A percentile compares a stretch with the other conserved stretches of the same genome.
Conservation (phyloP, 2,329 filamentous ascomycete genomes). For the Claviceps capensis region DNA sequence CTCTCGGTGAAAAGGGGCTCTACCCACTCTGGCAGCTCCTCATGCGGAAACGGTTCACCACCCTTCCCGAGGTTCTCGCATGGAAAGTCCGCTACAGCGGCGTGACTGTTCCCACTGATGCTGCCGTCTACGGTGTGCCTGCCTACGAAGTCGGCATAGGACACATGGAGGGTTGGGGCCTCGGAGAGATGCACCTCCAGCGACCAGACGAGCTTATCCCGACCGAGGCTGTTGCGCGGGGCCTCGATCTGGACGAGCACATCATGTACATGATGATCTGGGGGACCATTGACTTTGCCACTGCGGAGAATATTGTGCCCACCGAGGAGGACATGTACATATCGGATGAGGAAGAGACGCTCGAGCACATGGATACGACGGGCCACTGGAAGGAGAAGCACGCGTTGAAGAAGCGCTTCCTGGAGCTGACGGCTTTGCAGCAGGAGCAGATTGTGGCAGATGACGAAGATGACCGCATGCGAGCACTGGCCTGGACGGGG, state of each 20-base stretch:
- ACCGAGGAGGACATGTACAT: conserved; percentile 37
- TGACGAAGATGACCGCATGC: conserved; percentile 21
- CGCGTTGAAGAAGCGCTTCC: conserved; percentile 30
- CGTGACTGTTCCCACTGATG: conserved; percentile 8
- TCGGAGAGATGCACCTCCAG: conserved; percentile 29
- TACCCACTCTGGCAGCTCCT: conserved; percentile 47
- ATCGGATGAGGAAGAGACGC: conserved; percentile 28
- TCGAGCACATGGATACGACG: conserved; percentile 18
- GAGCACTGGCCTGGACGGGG: conserved; percentile 20
- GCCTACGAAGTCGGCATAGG: conserved; percentile 35
- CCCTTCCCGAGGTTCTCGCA: conserved; percentile 35
- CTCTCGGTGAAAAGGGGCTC: conserved; percentile 45
- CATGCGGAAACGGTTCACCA: conserved; percentile 37
- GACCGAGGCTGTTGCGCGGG: conserved; percentile 38
- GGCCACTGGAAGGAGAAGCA: conserved; percentile 31
- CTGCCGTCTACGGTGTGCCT: conserved; percentile 36
- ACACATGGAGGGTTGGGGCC: conserved; percentile 44
- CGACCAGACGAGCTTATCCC: conserved; percentile 46
- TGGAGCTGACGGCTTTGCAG: conserved; percentile 21
- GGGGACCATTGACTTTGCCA: conserved; percentile 44
- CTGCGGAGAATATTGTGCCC: conserved; percentile 36
- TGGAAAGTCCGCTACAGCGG: conserved; percentile 43
- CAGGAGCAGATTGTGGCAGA: conserved; percentile 24
- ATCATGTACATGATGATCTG: conserved; percentile 46
- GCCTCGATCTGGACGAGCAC: conserved; percentile 38